Conservation (phyloP, 495 filamentous ascomycete genomes). For the Talaromyces thailandensis region DNA sequence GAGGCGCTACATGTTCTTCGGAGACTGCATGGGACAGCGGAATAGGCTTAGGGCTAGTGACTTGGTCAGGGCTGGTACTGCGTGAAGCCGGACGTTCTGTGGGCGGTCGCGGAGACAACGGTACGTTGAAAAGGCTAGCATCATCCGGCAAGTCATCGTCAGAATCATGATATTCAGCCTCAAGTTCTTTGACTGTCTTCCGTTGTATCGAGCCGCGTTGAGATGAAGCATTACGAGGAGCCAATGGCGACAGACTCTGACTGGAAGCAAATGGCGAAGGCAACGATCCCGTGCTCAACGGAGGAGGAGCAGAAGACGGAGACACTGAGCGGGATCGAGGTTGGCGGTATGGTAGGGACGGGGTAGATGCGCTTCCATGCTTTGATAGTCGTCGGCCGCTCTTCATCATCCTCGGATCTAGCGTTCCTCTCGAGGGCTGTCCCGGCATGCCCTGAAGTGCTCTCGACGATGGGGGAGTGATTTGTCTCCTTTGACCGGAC, state of each 20-base stretch:
- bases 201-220: constrained; percentile 63
- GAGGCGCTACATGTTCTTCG: constrained; percentile 10
- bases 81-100: constrained; percentile 51
- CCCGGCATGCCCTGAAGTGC: constrained; percentile 10
- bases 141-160: constrained; percentile 93
- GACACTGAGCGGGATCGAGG: constrained; percentile 11
- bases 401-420: constrained; percentile 6
- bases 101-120: constrained; percentile 77
- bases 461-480: constrained; percentile 22
- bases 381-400: not conserved
- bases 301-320: constrained; percentile 7
- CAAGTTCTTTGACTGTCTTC: constrained; percentile 71
- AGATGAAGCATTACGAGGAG: constrained; percentile 14
- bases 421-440: not conserved
- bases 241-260: constrained; percentile 28
- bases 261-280: constrained; percentile 22
- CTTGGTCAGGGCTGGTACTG: constrained; percentile 46
- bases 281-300: constrained; percentile 13
- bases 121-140: constrained; percentile 85
- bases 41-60: constrained; percentile 29
- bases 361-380: not conserved
- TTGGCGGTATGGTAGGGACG: not conserved
- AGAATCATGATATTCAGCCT: constrained; percentile 78
- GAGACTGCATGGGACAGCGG: constrained; percentile 34
- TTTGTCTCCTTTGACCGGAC: constrained; percentile 37